Evolutionary conservation across 495 filamentous ascomycete species (phyloP), one percentile per base, ranked within the genome.

Genomic region (Penicillium antarcticum): DNA sequence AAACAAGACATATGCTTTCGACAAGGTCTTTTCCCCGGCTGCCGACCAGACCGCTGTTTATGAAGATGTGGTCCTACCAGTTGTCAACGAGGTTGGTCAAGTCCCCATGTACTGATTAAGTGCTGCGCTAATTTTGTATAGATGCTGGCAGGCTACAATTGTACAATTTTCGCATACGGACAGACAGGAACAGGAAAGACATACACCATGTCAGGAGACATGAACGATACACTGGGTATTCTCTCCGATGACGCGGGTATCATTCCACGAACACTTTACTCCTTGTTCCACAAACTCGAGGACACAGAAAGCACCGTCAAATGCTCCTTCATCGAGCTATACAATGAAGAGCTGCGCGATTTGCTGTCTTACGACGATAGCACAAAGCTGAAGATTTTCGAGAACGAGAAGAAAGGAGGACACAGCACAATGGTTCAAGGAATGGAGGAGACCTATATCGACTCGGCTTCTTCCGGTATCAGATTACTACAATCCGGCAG

Each of bases 171-270:
- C 63, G 94, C 94, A 40, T 98, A 98, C 66, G 94, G 94, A 8
- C 94, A 98, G 61, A 98, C 94, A 0, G 94, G 94, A 23, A 98
- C 94, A 1, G 94, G 94, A 46, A 98, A 98, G 70, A 98, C 94
- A 26, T 98, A 98, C 67, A 98, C 94, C 3, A 98, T 98, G 94
- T 95, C 95, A 3, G 94, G 94, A 31, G 92, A 98, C 62, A 96
- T 98, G 87, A 87, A 79, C 9, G 87, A 94, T 54, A 89, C 85
- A 1, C 73, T 91, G 39, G 90, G 90, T 3, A 81, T 95, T 40
- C 77, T 96, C 14, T 89, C 92, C 3, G 94, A 97, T 48, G 86
- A 85, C 23, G 94, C 94, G 12, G 94, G 94, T 42, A 97, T 98
- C 51, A 92, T 97, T 51, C 94, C 94, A 2, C 84, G 94, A 18